phyloP scores from a whole-genome alignment of 106 monocot genomes.

The Acanthochlamys bracteata region DNA sequence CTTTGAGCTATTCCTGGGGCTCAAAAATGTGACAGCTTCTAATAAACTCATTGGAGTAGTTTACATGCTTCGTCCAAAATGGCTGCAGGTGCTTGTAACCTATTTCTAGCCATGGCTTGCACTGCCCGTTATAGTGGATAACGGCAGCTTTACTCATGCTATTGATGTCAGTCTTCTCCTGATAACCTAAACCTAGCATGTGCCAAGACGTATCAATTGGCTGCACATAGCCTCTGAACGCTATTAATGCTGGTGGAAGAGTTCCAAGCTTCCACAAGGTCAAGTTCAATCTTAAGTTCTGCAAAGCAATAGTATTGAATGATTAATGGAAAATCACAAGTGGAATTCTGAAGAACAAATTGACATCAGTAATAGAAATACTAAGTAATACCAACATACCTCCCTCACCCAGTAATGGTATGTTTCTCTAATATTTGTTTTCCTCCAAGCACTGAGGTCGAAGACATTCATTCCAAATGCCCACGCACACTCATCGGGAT shows the following conservation, averaged over 20 bases:
- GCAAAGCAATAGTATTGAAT: slow-evolving; percentile 15
- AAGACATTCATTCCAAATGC: slow-evolving; percentile 95
- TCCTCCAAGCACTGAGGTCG: slow-evolving; percentile 72
- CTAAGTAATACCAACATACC: slow-evolving; percentile 25
- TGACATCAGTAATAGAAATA: background rate
- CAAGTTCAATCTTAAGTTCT: slow-evolving; percentile 82
- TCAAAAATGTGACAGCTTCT: slow-evolving; percentile 72
- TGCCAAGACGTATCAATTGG: slow-evolving; percentile 85
- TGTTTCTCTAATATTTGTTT: slow-evolving; percentile 62
- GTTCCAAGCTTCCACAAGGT: slow-evolving; percentile 90
- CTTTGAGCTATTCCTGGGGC: slow-evolving; percentile 20
- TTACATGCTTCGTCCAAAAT: slow-evolving; percentile 84
- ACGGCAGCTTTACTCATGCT: slow-evolving; percentile 60
- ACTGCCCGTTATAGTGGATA: slow-evolving; percentile 86
- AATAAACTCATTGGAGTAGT: slow-evolving; percentile 80
- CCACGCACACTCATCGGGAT: slow-evolving; percentile 92
- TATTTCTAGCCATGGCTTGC: slow-evolving; percentile 92
- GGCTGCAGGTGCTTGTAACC: slow-evolving; percentile 77
- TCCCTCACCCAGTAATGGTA: slow-evolving; percentile 89
- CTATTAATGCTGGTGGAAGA: slow-evolving; percentile 81
- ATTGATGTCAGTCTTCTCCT: slow-evolving; percentile 68
- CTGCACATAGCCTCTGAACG: slow-evolving; percentile 69
- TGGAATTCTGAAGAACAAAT: background rate
- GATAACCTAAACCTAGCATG: slow-evolving; percentile 86
- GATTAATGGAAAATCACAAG: background rate